Evolutionary conservation across 2,329 filamentous ascomycete species (phyloP).

Genomic region (Hypocrella siamensis): DNA sequence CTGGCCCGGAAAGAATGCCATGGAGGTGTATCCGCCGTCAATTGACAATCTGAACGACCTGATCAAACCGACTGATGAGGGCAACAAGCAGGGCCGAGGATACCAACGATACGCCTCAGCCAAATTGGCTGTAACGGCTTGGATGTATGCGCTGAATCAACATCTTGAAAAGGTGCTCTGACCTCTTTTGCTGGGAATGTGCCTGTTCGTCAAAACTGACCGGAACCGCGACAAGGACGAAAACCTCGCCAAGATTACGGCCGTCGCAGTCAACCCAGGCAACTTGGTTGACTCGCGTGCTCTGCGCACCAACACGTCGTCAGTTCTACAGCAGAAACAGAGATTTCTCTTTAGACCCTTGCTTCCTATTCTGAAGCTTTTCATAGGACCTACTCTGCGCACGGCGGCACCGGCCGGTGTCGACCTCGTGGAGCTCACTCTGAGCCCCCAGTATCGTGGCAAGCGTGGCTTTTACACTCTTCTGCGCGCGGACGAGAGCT

Average conservation of each 20-base stretch:
- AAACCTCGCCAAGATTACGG: conserved; percentile 1
- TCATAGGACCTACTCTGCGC: conserved; percentile 1
- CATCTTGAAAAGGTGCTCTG: not conserved
- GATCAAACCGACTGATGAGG: not conserved
- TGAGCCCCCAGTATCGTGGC: conserved; percentile 1
- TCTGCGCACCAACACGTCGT: conserved; percentile 3
- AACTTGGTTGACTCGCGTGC: conserved; percentile 2
- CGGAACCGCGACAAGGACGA: not conserved
- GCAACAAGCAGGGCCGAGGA: conserved; percentile 1
- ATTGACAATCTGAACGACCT: conserved; percentile 1
- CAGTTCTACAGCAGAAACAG: conserved; percentile 1
- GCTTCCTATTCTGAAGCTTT: not conserved
- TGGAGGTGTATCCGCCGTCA: conserved; percentile 1
- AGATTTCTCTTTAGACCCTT: not conserved
- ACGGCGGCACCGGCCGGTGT: conserved; percentile 1
- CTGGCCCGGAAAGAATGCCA: conserved; percentile 1
- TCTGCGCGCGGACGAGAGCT: conserved; percentile 1
- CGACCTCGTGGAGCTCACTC: conserved; percentile 3
- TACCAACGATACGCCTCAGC: conserved; percentile 2
- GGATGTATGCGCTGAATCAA: conserved; percentile 3
- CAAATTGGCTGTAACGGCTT: conserved; percentile 2
- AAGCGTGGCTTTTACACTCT: conserved; percentile 2
- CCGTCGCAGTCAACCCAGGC: conserved; percentile 4
- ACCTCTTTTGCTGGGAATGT: too few species aligned
- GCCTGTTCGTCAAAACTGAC: too few species aligned